Evolutionary conservation across 768 basidiomycete genomes (phyloP), one percentile per base, ranked within the genome.

Genomic region (Boletus coccyginus): DNA sequence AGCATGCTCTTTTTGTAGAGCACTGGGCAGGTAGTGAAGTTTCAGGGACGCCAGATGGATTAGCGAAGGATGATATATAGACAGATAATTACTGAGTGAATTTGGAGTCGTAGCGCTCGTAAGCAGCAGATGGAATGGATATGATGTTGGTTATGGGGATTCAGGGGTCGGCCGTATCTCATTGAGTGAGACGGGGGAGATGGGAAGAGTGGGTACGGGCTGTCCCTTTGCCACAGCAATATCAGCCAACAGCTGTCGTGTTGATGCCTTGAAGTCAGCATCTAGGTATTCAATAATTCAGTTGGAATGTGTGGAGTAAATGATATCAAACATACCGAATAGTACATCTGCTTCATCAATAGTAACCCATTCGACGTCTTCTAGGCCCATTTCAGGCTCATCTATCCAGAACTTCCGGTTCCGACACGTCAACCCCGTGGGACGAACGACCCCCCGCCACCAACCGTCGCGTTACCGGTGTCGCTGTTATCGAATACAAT

Each of bases 321-420:
- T 21, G 19, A 24, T 14, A 33, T 33, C 3, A 11, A 45, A 71
- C 81, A 48, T 60, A 91, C 94, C 92, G 51, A 96, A 87, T 13
- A 95, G 75, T 47, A 97, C 84, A 67, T 96, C 94, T 0, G 94
- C 94, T 66, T 97, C 94, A 58, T 97, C 94, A 1, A 96, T 75
- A 4, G 94, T 78, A 7, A 96, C 87, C 92, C 92, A 96, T 64
- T 96, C 91, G 1, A 95, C 75, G 47, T 83, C 80, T 50, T 78
- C 79, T 24, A 93, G 71, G 2, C 84, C 80, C 73, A 91, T 79
- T 64, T 85, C 78, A 6, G 83, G 78, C 45, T 78, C 74, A 21
- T 77, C 77, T 62, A 62, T 78, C 77, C 70, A 76, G 58, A 59
- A 81, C 70, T 70, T 68, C 21, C 66, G 12, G 86, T 90, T 0